A percentile compares a stretch with the other conserved stretches of the same genome.
Evolutionary conservation across 306 rosid genomes (phyloP).

Genomic region (Gynostemma pentaphyllum): DNA sequence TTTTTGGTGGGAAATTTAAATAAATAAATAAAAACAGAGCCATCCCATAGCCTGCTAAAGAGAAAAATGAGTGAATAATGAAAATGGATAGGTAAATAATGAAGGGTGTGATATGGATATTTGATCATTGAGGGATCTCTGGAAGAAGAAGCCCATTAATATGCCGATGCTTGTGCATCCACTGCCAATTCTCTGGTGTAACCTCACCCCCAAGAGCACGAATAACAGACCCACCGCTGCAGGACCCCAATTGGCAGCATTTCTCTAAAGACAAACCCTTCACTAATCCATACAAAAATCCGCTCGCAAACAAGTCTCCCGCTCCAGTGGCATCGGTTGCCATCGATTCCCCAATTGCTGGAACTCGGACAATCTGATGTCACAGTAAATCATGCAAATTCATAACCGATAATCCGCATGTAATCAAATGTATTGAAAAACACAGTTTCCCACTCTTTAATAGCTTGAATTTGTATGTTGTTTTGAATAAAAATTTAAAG

Average conservation of each 20-base stretch:
- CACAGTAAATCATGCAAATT: neutral
- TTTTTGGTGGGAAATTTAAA: neutral
- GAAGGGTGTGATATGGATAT: neutral
- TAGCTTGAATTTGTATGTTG: neutral
- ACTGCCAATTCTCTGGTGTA: slow-evolving; percentile 62
- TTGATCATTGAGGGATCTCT: slow-evolving; percentile 17
- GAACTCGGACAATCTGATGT: slow-evolving; percentile 48
- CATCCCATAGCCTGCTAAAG: slow-evolving; percentile 1
- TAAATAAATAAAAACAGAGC: neutral
- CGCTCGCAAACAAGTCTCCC: slow-evolving; percentile 93
- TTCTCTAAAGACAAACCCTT: slow-evolving; percentile 75
- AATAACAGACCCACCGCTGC: slow-evolving; percentile 89
- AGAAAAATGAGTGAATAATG: neutral
- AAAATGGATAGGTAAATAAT: neutral
- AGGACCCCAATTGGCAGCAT: slow-evolving; percentile 82
- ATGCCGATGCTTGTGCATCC: slow-evolving; percentile 94
- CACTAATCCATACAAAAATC: slow-evolving; percentile 76
- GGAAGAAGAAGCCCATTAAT: slow-evolving; percentile 52
- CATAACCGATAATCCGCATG: neutral
- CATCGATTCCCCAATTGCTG: slow-evolving; percentile 63
- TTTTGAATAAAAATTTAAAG: neutral
- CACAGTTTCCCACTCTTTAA: neutral
- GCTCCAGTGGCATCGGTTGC: slow-evolving; percentile 95
- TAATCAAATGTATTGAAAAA: neutral
- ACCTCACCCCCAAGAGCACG: slow-evolving; percentile 92